Evolutionary conservation across 805 yeast species (phyloP).

Genomic region (Schwanniomyces sp.): DNA sequence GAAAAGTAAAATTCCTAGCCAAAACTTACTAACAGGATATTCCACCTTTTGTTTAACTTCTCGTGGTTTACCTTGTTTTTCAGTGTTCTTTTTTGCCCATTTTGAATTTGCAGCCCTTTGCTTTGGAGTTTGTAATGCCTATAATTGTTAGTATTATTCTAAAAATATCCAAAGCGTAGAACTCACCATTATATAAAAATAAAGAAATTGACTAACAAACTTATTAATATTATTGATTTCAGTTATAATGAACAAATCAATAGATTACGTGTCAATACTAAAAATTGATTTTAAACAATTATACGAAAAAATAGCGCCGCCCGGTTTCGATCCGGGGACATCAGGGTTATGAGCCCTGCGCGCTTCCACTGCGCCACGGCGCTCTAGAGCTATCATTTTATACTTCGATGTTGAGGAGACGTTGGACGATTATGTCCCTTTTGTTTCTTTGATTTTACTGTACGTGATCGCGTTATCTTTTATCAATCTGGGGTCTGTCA

Average conservation of each 20-base stretch:
- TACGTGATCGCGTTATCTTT: too few relatives aligned
- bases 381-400: too few relatives aligned
- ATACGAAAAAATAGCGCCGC: conserved; percentile 83
- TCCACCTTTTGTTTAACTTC: conserved; percentile 35
- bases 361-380: conserved; percentile 99
- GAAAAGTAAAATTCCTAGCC: conserved; percentile 64
- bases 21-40: conserved; percentile 58
- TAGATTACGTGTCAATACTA: not conserved
- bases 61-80: conserved; percentile 74
- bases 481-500: too few relatives aligned
- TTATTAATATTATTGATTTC: too few relatives aligned
- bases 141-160: not conserved
- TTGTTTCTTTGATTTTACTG: too few relatives aligned
- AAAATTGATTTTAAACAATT: too few relatives aligned
- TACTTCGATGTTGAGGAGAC: too few relatives aligned
- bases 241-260: not conserved
- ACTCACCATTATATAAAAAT: not conserved
- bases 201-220: not conserved
- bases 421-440: too few relatives aligned
- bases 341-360: conserved; percentile 99
- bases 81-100: conserved; percentile 71
- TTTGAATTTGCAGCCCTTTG: conserved; percentile 87
- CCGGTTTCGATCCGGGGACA: conserved; percentile 96
- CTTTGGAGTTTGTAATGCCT: conserved; percentile 80
- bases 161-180: not conserved